A percentile compares a stretch with the other conserved stretches of the same genome.
phyloP scores from a whole-genome alignment of 2,329 filamentous ascomycete genomes.

The Paraphaeosphaeria sporulosa region DNA sequence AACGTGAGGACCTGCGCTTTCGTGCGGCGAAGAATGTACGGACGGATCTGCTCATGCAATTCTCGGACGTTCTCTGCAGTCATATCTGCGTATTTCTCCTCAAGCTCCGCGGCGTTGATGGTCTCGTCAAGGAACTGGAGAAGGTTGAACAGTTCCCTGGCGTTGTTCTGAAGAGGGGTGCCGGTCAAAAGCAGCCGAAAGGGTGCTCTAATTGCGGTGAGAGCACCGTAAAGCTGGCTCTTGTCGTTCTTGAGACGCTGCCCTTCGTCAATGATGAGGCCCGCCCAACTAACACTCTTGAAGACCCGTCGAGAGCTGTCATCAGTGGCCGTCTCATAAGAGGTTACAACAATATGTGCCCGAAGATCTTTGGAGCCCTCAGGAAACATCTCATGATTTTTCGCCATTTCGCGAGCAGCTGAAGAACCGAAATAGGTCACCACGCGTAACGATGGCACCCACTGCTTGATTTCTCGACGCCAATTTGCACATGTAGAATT shows the following conservation, averaged over 20 bases:
- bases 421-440: constrained; percentile 90
- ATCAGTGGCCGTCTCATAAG: constrained; percentile 87
- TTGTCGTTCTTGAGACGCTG: constrained; percentile 95
- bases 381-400: constrained; percentile 85
- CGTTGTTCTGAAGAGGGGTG: constrained; percentile 95
- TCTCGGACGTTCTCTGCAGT: constrained; percentile 82
- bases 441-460: constrained; percentile 84
- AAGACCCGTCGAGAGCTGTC: constrained; percentile 72
- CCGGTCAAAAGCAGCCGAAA: constrained; percentile 87
- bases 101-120: constrained; percentile 74
- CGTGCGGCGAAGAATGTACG: constrained; percentile 76
- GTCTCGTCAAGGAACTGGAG: constrained; percentile 86
- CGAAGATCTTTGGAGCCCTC: constrained; percentile 70
- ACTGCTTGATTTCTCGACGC: constrained; percentile 94
- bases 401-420: constrained; percentile 76
- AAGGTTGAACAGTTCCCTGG: constrained; percentile 93
- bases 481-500: constrained; percentile 98
- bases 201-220: constrained; percentile 76
- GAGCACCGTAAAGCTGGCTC: constrained; percentile 78
- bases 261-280: constrained; percentile 91
- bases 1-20: constrained; percentile 92
- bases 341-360: constrained; percentile 92
- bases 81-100: constrained; percentile 77
- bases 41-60: constrained; percentile 83
- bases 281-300: constrained; percentile 78